These are phyloP conservation scores for Macrolepiota albuminosa DNA, from an alignment of 768 basidiomycete species.

Conservation along the genomic window DNA sequence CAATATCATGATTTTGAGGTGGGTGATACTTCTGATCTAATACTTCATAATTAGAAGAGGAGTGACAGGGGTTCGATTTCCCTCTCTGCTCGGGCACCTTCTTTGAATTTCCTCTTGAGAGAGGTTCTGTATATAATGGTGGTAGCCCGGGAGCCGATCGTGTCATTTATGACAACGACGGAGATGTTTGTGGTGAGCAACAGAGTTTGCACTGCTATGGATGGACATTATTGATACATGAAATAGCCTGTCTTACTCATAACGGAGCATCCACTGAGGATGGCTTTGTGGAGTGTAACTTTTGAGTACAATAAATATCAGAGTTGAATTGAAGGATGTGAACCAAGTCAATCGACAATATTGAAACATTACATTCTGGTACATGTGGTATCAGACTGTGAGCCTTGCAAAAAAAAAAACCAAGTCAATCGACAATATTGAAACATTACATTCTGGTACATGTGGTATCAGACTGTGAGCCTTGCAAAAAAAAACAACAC, in stretches of 20 bases:
- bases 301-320: conserved; percentile 7
- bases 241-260: conserved; percentile 24
- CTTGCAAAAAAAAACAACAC: conserved; percentile 18
- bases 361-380: not conserved
- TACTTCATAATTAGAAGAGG: not conserved
- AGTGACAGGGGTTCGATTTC: conserved; percentile 20
- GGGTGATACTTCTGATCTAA: not conserved
- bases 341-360: not conserved
- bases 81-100: conserved; percentile 19
- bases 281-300: conserved; percentile 22
- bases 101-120: conserved; percentile 23
- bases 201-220: not conserved
- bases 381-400: not conserved
- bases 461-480: not conserved
- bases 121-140: conserved; percentile 17
- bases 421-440: not conserved
- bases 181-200: conserved; percentile 21
- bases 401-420: not conserved
- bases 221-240: conserved; percentile 1
- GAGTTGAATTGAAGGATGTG: not conserved
- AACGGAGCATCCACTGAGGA: conserved; percentile 21
- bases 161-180: conserved; percentile 23
- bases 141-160: conserved; percentile 25
- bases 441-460: not conserved
- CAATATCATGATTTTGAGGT: conserved; percentile 23